Base-by-base conservation (phyloP, 1,139 yeast genomes). In the Candida sojae region DNA sequence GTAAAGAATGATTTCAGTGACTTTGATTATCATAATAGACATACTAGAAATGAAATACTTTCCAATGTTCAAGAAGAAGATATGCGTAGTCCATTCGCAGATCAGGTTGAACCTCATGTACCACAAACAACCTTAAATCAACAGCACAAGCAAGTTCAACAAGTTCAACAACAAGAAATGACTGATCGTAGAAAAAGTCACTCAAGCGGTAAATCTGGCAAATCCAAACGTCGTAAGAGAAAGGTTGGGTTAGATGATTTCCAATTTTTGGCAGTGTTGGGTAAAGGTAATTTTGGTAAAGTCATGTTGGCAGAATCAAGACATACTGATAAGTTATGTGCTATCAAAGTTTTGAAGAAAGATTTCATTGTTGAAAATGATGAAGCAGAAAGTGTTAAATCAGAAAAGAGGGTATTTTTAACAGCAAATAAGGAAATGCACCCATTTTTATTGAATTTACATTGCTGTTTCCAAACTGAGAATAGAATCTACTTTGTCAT, bases 231-330 rank as follows among this genome's bases (percentile, higher is more conserved):
- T 48, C 69, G 76, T 40, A 67, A 78, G 53, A 81, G 88, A 61
- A 90, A 90, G 70, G 86, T 92, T 50, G 97, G 98, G 0, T 79
- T 93, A 56, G 98, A 93, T 66, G 98, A 93, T 69, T 93, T 92
- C 75, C 88, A 89, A 61, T 87, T 93, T 61, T 73, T 93, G 61
- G 96, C 97, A 9, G 99, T 93, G 7, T 77, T 93, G 56, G 99
- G 99, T 63, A 92, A 91, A 64, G 99, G 98, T 70, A 93, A 93
- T 66, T 93, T 93, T 66, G 99, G 99, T 70, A 93, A 93, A 64
- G 98, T 93, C 49, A 89, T 93, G 92, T 79, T 93, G 57, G 98
- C 97, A 2, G 96, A 91, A 70, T 88, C 96, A 17, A 84, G 93
- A 61, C 89, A 85, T 53, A 79, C 88, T 2, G 81, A 80, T 48